Evolutionary conservation across 1,284 basidiomycete genomes (phyloP).

Genomic region (Schizophyllum amplum): DNA sequence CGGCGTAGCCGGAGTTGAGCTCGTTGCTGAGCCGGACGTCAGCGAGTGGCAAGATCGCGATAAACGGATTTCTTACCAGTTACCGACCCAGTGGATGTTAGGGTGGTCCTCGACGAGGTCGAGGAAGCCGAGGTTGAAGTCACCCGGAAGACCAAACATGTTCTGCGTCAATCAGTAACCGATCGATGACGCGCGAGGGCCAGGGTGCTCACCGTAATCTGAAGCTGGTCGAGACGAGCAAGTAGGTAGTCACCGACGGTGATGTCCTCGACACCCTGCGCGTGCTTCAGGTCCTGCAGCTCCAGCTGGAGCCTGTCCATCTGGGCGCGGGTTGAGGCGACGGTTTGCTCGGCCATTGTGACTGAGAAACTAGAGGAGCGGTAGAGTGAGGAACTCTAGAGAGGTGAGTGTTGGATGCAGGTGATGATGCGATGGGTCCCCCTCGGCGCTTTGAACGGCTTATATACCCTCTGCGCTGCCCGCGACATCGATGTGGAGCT

Average conservation of each 20-base stretch:
- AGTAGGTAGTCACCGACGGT: slow-evolving; percentile 67
- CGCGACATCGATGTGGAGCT: not conserved
- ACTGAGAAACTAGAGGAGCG: slow-evolving; percentile 1
- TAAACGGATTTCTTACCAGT: slow-evolving; percentile 44
- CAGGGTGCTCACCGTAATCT: slow-evolving; percentile 10
- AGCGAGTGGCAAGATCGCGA: not conserved
- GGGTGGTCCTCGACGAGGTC: slow-evolving; percentile 84
- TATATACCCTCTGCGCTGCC: not conserved
- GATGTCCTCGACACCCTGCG: slow-evolving; percentile 38
- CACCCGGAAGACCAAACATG: slow-evolving; percentile 88
- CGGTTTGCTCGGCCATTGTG: slow-evolving; percentile 19
- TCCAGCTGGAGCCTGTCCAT: slow-evolving; percentile 47
- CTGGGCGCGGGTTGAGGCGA: slow-evolving; percentile 38
- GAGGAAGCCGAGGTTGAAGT: slow-evolving; percentile 84
- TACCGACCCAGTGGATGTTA: slow-evolving; percentile 82
- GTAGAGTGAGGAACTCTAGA: not conserved
- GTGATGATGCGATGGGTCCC: too few relatives aligned
- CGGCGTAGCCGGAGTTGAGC: slow-evolving; percentile 85
- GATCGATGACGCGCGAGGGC: not conserved
- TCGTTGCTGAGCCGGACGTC: slow-evolving; percentile 59
- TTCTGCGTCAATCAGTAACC: too few relatives aligned
- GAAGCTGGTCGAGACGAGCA: slow-evolving; percentile 50
- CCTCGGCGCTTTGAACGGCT: not conserved
- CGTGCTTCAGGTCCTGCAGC: slow-evolving; percentile 33
- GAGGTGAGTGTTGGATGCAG: too few relatives aligned